phyloP scores from a whole-genome alignment of 73 alveolate species.

The Urostyla sp. region DNA sequence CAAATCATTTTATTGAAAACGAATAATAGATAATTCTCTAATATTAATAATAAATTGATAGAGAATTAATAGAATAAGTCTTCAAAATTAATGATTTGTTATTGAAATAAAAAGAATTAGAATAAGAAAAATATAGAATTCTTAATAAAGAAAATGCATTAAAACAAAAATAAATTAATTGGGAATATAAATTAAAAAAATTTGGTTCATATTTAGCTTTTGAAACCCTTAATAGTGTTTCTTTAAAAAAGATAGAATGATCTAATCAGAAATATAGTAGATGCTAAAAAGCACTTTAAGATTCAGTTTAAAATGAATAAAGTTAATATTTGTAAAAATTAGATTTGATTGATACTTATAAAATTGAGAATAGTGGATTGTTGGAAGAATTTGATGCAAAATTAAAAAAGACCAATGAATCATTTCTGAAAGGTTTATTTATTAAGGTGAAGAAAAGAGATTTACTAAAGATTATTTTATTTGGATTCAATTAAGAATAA shows the following conservation, averaged over 20 bases:
- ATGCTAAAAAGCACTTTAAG: conserved; percentile 30
- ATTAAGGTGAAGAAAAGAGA: not conserved
- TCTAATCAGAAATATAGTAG: conserved; percentile 16
- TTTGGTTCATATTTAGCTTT: conserved; percentile 24
- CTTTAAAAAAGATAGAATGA: conserved; percentile 9
- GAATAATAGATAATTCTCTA: not conserved
- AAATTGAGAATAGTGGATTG: conserved; percentile 17
- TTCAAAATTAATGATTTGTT: conserved; percentile 25
- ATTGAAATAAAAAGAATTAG: not conserved
- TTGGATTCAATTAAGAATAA: not conserved
- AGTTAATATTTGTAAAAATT: not conserved
- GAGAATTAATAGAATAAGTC: not conserved
- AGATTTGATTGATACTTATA: conserved; percentile 30
- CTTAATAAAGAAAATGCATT: not conserved
- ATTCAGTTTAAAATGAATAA: not conserved
- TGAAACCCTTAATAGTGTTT: conserved; percentile 29
- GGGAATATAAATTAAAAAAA: not conserved
- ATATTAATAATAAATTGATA: not conserved
- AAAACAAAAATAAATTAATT: not conserved
- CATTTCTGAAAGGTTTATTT: conserved; percentile 33
- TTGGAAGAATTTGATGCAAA: conserved; percentile 12
- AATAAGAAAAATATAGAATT: not conserved
- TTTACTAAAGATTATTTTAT: not conserved
- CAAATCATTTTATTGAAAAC: too few species aligned
- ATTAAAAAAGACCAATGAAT: conserved; percentile 19